Percentiles rank a stretch among this genome's conserved stretches.
These are phyloP conservation scores for Grosmannia huntii DNA, from an alignment of 2,329 filamentous ascomycete species.

Conservation along the genomic window DNA sequence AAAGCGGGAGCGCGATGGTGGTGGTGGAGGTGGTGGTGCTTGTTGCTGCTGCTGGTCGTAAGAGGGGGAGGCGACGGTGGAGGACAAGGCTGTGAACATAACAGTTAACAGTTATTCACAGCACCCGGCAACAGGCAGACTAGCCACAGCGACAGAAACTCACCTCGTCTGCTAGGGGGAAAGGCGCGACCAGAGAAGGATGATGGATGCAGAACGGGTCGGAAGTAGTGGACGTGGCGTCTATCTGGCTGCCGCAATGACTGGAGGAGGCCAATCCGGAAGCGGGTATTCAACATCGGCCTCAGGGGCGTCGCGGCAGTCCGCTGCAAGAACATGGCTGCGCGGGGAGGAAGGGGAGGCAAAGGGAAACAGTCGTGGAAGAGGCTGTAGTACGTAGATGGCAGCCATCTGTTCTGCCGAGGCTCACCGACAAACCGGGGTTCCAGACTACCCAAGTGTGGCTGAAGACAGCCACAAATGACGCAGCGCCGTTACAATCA, in stretches of 20 bases:
- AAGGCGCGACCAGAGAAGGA: not conserved
- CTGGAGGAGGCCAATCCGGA: not conserved
- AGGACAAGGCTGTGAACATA: not conserved
- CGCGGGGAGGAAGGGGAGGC: not conserved
- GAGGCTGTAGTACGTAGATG: not conserved
- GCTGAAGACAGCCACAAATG: not conserved
- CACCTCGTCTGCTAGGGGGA: not conserved
- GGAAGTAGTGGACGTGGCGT: not conserved
- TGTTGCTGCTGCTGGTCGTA: not conserved
- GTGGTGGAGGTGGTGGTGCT: not conserved
- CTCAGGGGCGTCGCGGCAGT: not conserved
- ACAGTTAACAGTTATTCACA: not conserved
- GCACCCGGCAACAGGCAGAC: no score
- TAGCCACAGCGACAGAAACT: not conserved
- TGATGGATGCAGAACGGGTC: not conserved
- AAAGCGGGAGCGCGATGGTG: not conserved
- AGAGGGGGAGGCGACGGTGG: not conserved
- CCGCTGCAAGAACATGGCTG: not conserved
- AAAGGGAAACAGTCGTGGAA: not conserved
- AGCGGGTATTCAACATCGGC: not conserved
- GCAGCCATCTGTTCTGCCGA: not conserved
- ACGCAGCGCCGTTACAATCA: not conserved
- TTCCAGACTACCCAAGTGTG: not conserved
- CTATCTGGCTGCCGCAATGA: not conserved
- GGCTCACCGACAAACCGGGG: not conserved